Evolutionary conservation across 441 rosid genomes (phyloP), one percentile per base, ranked within the genome.

Genomic region (Adansonia madagascariensis): DNA sequence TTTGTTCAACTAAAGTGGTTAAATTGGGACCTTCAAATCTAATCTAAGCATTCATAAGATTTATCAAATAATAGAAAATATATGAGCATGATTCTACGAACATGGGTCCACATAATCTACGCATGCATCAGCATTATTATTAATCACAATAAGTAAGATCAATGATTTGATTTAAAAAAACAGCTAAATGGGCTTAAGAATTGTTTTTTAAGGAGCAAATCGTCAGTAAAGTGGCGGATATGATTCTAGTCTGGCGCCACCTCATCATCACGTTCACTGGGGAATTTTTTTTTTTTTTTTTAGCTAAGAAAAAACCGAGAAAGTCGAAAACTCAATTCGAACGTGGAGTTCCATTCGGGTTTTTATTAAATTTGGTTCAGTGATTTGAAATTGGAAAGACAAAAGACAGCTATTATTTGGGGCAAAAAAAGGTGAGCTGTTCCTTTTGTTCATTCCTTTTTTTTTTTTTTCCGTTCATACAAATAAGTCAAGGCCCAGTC

Each of bases 371-470:
- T 35, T 35, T 35, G 41, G 41, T 35, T 35, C 41, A 35, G 41
- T 60, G 52, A 67, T 74, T 79, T 53, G 47, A 47, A 24, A 60
- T 60, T 6, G 41, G 27, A 71, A 71, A 15, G 12, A 72, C 12
- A 85, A 85, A 81, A 72, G 90, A 88, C 86, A 83, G 86, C 89
- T 80, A 85, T 82, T 67, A 75, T 71, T 68, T 78, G 74, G 75
- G 62, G 1, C 12, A 6, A 27, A 63, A 81, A 61, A 73, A 69
- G 62, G 55, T 83, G 84, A 86, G 89, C 83, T 80, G 91, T 86
- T 76, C 80, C 83, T 84, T 86, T 89, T 87, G 80, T 71, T 81
- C 46, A 8, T 70, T 52, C 74, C 18, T 15, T 50, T 14, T 24
- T 27, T 44, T 67, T 66, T 17, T 8, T 56, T 35, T 27, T 27